Evolutionary conservation across 257 asterid genomes (phyloP).

Genomic region (Ophiorrhiza pumila): DNA sequence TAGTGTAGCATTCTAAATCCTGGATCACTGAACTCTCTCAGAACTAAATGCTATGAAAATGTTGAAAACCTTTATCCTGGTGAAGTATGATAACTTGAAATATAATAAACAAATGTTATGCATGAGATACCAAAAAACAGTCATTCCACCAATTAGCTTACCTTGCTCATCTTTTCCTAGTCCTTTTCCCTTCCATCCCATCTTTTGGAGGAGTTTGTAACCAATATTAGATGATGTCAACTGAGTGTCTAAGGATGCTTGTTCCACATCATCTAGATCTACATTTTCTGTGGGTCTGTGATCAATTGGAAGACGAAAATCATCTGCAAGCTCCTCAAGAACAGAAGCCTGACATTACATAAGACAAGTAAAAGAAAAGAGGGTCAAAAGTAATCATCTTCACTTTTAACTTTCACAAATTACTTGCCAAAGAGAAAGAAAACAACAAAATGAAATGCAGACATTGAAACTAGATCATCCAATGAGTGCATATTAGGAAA

Average conservation of each 20-base stretch:
- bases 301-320: conserved; percentile 75
- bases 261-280: conserved; percentile 88
- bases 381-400: neutral
- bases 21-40: neutral
- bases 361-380: conserved; percentile 6
- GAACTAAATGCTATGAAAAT: neutral
- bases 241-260: conserved; percentile 82
- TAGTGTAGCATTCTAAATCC: neutral
- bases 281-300: conserved; percentile 89
- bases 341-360: conserved; percentile 64
- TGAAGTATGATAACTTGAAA: neutral
- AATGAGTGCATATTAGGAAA: neutral
- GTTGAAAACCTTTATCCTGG: neutral
- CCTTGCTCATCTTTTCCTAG: conserved; percentile 99
- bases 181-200: conserved; percentile 99
- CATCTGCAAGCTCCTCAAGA: conserved; percentile 91
- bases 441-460: neutral
- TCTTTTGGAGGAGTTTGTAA: conserved; percentile 91
- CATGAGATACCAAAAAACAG: conserved; percentile 8
- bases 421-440: neutral
- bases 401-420: neutral
- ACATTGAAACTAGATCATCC: neutral
- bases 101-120: too few species aligned
- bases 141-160: conserved; percentile 21
- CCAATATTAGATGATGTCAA: conserved; percentile 81